These are phyloP conservation scores for Haplosporangium sp. DNA, from an alignment of 371 early-diverging fungal species.

Conservation along the genomic window DNA sequence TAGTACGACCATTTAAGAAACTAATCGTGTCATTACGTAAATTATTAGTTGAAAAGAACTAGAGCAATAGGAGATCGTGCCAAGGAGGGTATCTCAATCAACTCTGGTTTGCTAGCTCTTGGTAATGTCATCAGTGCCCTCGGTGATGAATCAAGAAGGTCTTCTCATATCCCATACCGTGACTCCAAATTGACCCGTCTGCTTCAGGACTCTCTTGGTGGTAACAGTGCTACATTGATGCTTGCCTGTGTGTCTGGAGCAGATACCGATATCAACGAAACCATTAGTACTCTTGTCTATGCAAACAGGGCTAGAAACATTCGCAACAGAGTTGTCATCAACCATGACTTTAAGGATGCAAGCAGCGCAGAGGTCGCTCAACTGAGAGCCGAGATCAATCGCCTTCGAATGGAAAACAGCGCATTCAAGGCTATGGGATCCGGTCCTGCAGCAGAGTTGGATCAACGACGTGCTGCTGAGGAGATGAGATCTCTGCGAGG, in stretches of 20 bases:
- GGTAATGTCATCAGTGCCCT: slow-evolving; percentile 99
- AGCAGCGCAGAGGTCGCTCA: slow-evolving; percentile 73
- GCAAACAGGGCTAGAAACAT: slow-evolving; percentile 92
- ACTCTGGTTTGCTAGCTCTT: slow-evolving; percentile 95
- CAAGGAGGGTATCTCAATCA: slow-evolving; percentile 98
- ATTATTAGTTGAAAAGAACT: slow-evolving; percentile 86
- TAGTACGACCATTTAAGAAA: not conserved
- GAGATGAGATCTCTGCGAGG: slow-evolving; percentile 61
- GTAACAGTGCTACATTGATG: slow-evolving; percentile 92
- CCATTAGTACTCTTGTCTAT: slow-evolving; percentile 92
- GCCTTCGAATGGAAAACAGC: slow-evolving; percentile 75
- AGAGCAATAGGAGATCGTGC: slow-evolving; percentile 94
- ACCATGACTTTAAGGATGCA: slow-evolving; percentile 74
- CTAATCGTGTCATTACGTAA: not conserved
- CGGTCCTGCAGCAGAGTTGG: slow-evolving; percentile 45
- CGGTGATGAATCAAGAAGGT: slow-evolving; percentile 81
- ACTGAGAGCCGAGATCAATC: slow-evolving; percentile 77
- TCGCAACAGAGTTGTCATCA: slow-evolving; percentile 84
- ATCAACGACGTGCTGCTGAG: slow-evolving; percentile 59
- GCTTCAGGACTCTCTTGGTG: slow-evolving; percentile 98
- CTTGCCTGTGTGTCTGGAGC: slow-evolving; percentile 92
- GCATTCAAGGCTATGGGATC: slow-evolving; percentile 61
- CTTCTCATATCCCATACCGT: slow-evolving; percentile 92
- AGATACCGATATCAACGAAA: slow-evolving; percentile 87
- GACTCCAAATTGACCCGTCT: slow-evolving; percentile 98